Conservation (phyloP, 2,329 filamentous ascomycete species). For the Alternaria burnsii region DNA sequence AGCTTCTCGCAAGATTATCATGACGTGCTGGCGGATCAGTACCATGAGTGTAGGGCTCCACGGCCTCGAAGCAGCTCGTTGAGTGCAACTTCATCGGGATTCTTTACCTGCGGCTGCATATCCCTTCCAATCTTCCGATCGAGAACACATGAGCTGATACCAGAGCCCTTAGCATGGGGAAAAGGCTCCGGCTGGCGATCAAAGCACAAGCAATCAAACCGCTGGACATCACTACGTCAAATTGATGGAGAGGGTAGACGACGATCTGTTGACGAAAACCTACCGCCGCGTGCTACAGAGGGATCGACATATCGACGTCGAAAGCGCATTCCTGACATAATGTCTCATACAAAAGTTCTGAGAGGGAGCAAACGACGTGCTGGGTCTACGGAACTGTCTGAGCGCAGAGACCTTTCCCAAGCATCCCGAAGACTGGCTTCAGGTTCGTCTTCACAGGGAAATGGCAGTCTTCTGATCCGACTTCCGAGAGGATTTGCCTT, state of each 20-base stretch:
- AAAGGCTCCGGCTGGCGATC: conserved; percentile 16
- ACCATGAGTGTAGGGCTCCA: conserved; percentile 25
- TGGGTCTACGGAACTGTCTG: not conserved
- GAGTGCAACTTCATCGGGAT: not conserved
- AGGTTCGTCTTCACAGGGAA: not conserved
- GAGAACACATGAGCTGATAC: not conserved
- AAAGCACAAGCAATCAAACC: conserved; percentile 20
- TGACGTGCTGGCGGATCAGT: conserved; percentile 34
- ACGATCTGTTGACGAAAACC: not conserved
- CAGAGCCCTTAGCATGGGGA: conserved; percentile 34
- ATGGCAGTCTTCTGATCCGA: conserved; percentile 26
- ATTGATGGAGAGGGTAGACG: conserved; percentile 7
- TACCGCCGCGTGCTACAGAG: not conserved
- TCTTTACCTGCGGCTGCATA: not conserved
- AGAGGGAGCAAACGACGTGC: not conserved
- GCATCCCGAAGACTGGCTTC: not conserved
- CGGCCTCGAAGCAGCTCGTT: not conserved
- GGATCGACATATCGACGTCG: not conserved
- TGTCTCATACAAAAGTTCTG: not conserved
- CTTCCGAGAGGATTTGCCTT: conserved; percentile 36
- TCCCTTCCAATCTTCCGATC: not conserved
- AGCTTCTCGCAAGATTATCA: conserved; percentile 46
- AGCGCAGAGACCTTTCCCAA: not conserved
- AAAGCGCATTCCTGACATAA: not conserved
- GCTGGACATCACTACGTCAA: conserved; percentile 29